Evolutionary conservation across 768 basidiomycete species (phyloP), one percentile per base, ranked within the genome.

Genomic region (Chalciporus pseudorubinellus): DNA sequence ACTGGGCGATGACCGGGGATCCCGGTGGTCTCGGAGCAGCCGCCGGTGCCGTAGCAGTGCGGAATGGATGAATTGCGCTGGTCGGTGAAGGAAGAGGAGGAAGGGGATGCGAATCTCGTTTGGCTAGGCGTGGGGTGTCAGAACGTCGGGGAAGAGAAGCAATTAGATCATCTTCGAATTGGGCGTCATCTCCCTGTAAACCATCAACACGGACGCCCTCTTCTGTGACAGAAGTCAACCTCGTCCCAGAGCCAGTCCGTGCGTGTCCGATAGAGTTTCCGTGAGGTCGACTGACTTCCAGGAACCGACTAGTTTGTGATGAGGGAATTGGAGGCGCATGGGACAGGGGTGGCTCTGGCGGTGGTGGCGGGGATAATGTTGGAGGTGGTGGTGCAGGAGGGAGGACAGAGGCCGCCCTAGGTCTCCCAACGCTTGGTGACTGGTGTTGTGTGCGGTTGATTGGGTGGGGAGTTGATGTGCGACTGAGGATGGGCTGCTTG

Each of bases 341-440:
- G 12, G 56, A 42, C 12, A 61, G 42, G 21, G 63, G 55, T 64
- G 6, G 26, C 6, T 71, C 66, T 21, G 85, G 82, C 41, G 69
- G 67, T 1, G 85, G 81, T 0, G 81, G 83, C 0, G 87, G 87
- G 12, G 82, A 76, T 42, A 75, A 73, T 16, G 75, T 72, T 26
- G 88, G 88, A 14, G 84, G 85, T 3, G 87, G 88, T 0, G 74
- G 77, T 39, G 81, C 76, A 11, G 85, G 85, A 6, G 85, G 84
- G 33, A 89, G 77, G 10, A 74, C 76, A 49, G 87, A 83, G 38
- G 75, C 67, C 50, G 85, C 77, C 50, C 79, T 70, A 33, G 84
- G 75, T 52, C 82, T 76, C 36, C 71, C 65, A 14, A 63, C 58
- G 20, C 58, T 44, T 9, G 59, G 39, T 19, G 61, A 39, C 39